Evolutionary conservation across 495 filamentous ascomycete species (phyloP).

Genomic region (Pyronema omphalodes): DNA sequence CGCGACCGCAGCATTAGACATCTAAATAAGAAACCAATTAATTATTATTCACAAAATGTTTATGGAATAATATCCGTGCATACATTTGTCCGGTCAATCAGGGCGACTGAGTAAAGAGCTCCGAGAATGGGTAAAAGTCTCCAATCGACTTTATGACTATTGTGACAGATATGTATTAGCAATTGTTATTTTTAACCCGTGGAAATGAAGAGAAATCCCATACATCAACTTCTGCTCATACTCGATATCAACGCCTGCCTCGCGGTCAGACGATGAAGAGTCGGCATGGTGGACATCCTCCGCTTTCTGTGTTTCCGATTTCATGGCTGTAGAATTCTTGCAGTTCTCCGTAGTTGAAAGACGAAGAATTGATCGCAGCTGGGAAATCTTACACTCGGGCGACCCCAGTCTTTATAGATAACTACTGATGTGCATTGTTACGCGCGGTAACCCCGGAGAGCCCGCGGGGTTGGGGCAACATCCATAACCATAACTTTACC

Average conservation of each 20-base stretch:
- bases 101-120: conserved; percentile 14
- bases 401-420: no score
- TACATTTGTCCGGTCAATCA: conserved; percentile 21
- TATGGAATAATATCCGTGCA: conserved; percentile 3
- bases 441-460: no score
- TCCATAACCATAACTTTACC: no score
- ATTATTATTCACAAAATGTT: conserved; percentile 3
- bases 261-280: conserved; percentile 2
- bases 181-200: conserved; percentile 1
- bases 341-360: no score
- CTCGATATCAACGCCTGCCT: conserved; percentile 14
- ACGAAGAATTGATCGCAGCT: no score
- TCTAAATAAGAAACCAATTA: conserved; percentile 19
- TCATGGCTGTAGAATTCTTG: no score
- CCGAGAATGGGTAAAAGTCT: conserved; percentile 19
- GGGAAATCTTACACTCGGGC: no score
- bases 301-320: no score
- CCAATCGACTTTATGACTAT: conserved; percentile 18
- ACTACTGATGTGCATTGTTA: no score
- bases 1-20: conserved; percentile 40
- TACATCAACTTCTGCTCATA: conserved; percentile 22
- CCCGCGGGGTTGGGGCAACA: no score
- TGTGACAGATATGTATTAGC: not conserved
- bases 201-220: not conserved
- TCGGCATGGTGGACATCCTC: not conserved